Percentiles rank a stretch among this genome's conserved stretches.
phyloP scores from a whole-genome alignment of 495 filamentous ascomycete genomes.

The Talaromyces trachyspermus region DNA sequence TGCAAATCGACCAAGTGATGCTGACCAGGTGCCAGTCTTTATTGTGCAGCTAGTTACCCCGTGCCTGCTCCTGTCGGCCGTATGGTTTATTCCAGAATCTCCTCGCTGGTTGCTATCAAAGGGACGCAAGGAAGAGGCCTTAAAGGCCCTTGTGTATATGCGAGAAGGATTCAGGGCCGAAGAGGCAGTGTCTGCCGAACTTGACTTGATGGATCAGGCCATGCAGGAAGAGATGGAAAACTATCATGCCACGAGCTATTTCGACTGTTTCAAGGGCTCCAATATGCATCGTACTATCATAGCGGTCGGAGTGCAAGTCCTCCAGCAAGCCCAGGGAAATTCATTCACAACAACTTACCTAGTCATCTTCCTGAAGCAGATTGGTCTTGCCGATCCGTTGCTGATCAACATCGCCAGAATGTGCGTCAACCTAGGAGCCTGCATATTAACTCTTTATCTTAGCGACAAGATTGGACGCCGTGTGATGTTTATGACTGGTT shows the following conservation, averaged over 20 bases:
- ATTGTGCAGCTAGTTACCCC: conserved; percentile 31
- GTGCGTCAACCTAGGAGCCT: conserved; percentile 43
- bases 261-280: conserved; percentile 44
- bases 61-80: conserved; percentile 33
- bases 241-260: conserved; percentile 25
- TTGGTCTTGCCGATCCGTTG: conserved; percentile 29
- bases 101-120: conserved; percentile 51
- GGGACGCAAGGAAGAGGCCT: conserved; percentile 40
- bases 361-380: conserved; percentile 15
- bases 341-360: conserved; percentile 40
- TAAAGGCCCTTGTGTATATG: conserved; percentile 35
- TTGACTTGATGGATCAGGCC: conserved; percentile 19
- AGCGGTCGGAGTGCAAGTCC: conserved; percentile 41
- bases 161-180: conserved; percentile 28
- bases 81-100: conserved; percentile 55
- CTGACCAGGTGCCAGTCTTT: no score
- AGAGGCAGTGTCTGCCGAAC: conserved; percentile 35
- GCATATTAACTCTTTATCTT: conserved; percentile 43
- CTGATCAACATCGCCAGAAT: conserved; percentile 45
- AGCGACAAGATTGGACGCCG: conserved; percentile 48
- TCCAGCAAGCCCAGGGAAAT: conserved; percentile 53
- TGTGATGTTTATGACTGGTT: conserved; percentile 42
- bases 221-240: conserved; percentile 41
- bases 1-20: no score
- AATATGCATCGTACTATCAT: conserved; percentile 44